phyloP scores from a whole-genome alignment of 192 early-diverging fungal species.

The Coemansia sp. region DNA sequence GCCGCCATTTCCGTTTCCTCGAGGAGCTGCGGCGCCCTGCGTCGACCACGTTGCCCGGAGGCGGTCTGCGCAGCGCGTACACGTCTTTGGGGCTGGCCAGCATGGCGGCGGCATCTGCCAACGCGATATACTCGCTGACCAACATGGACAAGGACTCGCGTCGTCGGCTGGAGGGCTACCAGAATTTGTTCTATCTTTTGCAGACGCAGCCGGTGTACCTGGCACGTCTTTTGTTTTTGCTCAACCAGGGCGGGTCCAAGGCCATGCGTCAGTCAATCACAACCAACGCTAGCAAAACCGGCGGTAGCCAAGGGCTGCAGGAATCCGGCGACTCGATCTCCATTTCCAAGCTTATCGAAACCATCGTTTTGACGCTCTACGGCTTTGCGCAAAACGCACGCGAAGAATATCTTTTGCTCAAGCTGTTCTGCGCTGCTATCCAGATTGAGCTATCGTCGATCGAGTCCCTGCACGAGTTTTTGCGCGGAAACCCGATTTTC shows the following conservation, averaged over 20 bases:
- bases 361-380: constrained; percentile 88
- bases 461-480: constrained; percentile 82
- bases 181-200: constrained; percentile 93
- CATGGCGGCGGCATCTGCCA: constrained; percentile 20
- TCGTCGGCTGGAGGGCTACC: constrained; percentile 78
- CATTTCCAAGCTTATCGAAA: constrained; percentile 79
- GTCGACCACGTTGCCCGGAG: constrained; percentile 9
- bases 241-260: constrained; percentile 79
- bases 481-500: constrained; percentile 94
- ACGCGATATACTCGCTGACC: constrained; percentile 65
- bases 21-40: constrained; percentile 55
- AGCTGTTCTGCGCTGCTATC: constrained; percentile 89
- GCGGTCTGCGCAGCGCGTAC: constrained; percentile 29
- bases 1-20: constrained; percentile 55
- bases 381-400: constrained; percentile 96
- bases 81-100: constrained; percentile 16
- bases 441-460: constrained; percentile 88
- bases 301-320: neutral
- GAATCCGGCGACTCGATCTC: constrained; percentile 40
- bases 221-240: constrained; percentile 80
- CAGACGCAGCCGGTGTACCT: constrained; percentile 96
- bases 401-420: constrained; percentile 95
- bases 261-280: constrained; percentile 50
- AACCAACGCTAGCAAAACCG: constrained; percentile 9
- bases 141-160: constrained; percentile 86